A percentile compares a stretch with the other conserved stretches of the same genome.
phyloP scores from a whole-genome alignment of 2,329 filamentous ascomycete species.

The Cladobotryum mycophilum region DNA sequence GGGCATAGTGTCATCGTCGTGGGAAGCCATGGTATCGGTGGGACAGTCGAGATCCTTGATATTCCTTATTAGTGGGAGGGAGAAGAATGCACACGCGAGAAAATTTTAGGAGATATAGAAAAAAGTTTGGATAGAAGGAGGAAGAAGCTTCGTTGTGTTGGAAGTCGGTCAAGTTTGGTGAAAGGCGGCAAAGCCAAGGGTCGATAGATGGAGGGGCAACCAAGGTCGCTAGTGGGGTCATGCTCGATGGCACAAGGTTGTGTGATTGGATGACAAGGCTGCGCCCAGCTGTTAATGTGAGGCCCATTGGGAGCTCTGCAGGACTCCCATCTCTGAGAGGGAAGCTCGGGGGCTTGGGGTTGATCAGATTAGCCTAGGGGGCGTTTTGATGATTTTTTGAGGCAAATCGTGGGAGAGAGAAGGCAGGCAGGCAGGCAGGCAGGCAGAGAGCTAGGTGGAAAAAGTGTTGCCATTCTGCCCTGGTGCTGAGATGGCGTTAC shows the following conservation, averaged over 20 bases:
- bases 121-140: background rate
- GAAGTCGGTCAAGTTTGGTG: constrained; percentile 6
- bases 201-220: constrained; percentile 9
- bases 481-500: too few species aligned
- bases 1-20: constrained; percentile 74
- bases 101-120: constrained; percentile 1
- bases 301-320: too few species aligned
- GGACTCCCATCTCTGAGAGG: too few species aligned
- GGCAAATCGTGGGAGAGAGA: too few species aligned
- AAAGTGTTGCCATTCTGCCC: too few species aligned
- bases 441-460: too few species aligned
- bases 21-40: constrained; percentile 54
- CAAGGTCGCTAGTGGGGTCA: constrained; percentile 7
- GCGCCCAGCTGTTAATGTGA: background rate
- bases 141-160: background rate
- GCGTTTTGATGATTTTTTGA: too few species aligned
- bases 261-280: constrained; percentile 8
- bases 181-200: constrained; percentile 8
- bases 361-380: too few species aligned
- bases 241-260: background rate
- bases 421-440: too few species aligned
- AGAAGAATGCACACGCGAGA: background rate
- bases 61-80: background rate
- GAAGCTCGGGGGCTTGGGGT: too few species aligned
- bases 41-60: constrained; percentile 11